These are phyloP conservation scores for Terfezia claveryi DNA, from an alignment of 495 filamentous ascomycete species.

Conservation along the genomic window DNA sequence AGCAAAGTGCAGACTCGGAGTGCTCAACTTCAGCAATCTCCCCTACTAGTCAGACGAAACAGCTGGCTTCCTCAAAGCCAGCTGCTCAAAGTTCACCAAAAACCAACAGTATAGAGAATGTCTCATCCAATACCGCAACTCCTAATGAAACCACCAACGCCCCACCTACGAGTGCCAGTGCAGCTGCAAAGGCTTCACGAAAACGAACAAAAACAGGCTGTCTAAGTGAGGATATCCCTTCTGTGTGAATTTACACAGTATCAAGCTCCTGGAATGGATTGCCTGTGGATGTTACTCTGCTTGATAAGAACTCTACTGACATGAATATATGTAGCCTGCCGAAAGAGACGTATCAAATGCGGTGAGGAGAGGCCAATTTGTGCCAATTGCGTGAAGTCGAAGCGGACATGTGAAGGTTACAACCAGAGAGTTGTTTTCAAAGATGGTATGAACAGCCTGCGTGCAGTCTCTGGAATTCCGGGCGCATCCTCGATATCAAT, in stretches of 20 bases:
- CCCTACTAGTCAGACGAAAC: too few relatives aligned
- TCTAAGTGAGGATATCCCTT: conserved; percentile 40
- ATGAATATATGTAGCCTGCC: conserved; percentile 40
- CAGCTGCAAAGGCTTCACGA: conserved; percentile 22
- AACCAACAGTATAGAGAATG: not conserved
- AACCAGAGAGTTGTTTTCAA: conserved; percentile 85
- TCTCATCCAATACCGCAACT: not conserved
- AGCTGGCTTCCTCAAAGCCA: too few relatives aligned
- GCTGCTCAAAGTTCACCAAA: not conserved
- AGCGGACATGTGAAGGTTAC: conserved; percentile 84
- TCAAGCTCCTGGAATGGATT: too few relatives aligned
- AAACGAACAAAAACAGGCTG: conserved; percentile 94
- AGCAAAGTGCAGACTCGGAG: too few relatives aligned
- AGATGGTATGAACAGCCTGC: conserved; percentile 36
- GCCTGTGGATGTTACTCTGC: too few relatives aligned
- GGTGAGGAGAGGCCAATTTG: conserved; percentile 86
- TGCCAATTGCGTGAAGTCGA: conserved; percentile 84
- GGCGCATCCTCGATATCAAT: conserved; percentile 29
- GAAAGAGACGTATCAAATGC: conserved; percentile 89
- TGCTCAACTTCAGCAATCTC: too few relatives aligned
- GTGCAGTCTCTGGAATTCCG: conserved; percentile 8
- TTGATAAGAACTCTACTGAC: too few relatives aligned
- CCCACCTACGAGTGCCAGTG: not conserved
- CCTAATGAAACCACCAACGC: not conserved
- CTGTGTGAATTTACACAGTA: not conserved